Evolutionary conservation across 306 rosid species (phyloP), one percentile per base, ranked within the genome.

Genomic region (Ormosia semicastrata): DNA sequence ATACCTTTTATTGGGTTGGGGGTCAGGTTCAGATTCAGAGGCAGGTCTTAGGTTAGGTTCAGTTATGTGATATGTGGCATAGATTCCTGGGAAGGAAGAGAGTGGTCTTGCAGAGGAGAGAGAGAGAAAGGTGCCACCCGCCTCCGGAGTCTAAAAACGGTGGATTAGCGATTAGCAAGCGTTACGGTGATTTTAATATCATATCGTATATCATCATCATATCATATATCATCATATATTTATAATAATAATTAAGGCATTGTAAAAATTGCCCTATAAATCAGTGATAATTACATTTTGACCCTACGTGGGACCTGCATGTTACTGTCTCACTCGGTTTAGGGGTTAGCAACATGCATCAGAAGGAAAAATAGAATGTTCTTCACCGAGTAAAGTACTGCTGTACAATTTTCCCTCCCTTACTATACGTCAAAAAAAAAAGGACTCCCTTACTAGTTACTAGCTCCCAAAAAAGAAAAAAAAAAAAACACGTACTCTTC

Each of bases 271-370:
- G 66, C 59, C 83, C 67, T 33, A 15, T 13, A 8, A 52, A 41
- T 50, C 0, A 17, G 32, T 8, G 5, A 17, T 76, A 83, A 77
- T 83, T 83, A 83, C 83, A 7, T 63, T 4, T 15, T 39, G n/a
- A 33, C 39, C 81, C 58, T n/a, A 32, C 1, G 82, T 60, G 86
- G 81, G 82, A 34, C 82, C 73, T 32, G 52, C 40, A 69, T 77
- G 75, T 11, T 13, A 63, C 50, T 39, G n/a, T 34, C 1, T 66
- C 32, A 81, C 85, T 82, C 85, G 85, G 81, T 81, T 73, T 66
- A 14, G 50, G 10, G 11, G 68, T 50, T 11, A 49, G 40, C 29
- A 63, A 33, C 49, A 47, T 36, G 8, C 14, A 6, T 7, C 13
- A 11, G 47, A 47, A 49, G 34, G 15, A 2, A 5, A 37, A 14